These are phyloP conservation scores for Lepidium africanum DNA, from an alignment of 345 rosid genomes.

Conservation along the genomic window DNA sequence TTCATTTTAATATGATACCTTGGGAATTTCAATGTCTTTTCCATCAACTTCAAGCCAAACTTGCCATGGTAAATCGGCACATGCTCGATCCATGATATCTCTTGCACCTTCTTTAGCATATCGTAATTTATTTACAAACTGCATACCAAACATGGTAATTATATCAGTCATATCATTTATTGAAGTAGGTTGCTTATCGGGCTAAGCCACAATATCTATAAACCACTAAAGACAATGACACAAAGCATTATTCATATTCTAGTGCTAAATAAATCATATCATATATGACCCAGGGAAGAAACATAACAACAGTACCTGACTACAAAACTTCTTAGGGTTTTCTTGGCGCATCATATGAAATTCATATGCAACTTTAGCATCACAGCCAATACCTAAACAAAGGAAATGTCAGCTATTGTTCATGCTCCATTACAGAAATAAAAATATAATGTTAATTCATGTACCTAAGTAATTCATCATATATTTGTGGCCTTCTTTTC, in stretches of 20 bases:
- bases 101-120: constrained; percentile 89
- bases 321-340: constrained; percentile 74
- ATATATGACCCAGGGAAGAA: neutral
- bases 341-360: constrained; percentile 74
- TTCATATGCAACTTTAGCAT: constrained; percentile 85
- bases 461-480: constrained; percentile 87
- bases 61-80: constrained; percentile 83
- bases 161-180: constrained; percentile 1
- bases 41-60: constrained; percentile 91
- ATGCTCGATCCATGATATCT: constrained; percentile 83
- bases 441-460: neutral
- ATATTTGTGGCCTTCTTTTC: constrained; percentile 45
- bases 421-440: constrained; percentile 5
- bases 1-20: constrained; percentile 31
- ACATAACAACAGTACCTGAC: constrained; percentile 41
- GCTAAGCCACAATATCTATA: neutral
- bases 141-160: constrained; percentile 17
- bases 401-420: constrained; percentile 10
- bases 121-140: constrained; percentile 82
- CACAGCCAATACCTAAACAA: constrained; percentile 72
- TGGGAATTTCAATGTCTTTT: constrained; percentile 60
- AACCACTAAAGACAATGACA: neutral
- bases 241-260: neutral
- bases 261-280: neutral
- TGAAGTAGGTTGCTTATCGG: neutral